Evolutionary conservation across 768 basidiomycete genomes (phyloP).

Genomic region (Termitomyces sp.): DNA sequence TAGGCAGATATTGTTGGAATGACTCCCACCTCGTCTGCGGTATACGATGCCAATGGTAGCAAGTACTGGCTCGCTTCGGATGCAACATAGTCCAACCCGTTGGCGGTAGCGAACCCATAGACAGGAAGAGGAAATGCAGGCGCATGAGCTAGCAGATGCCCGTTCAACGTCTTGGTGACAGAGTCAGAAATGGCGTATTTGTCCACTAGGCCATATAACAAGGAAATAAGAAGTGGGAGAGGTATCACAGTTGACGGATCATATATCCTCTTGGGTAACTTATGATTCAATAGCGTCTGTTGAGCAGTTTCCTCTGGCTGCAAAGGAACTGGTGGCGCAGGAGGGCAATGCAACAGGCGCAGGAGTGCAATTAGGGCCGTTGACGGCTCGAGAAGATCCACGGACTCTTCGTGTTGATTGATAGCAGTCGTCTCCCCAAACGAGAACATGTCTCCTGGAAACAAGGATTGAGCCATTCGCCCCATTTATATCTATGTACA

Average conservation of each 20-base stretch:
- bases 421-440: conserved; percentile 42
- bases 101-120: conserved; percentile 53
- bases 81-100: conserved; percentile 46
- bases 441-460: conserved; percentile 66
- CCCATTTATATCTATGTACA: conserved; percentile 2
- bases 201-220: conserved; percentile 58
- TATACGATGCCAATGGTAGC: conserved; percentile 56
- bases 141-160: conserved; percentile 57
- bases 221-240: conserved; percentile 55
- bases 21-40: conserved; percentile 44
- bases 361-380: conserved; percentile 50
- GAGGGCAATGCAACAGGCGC: conserved; percentile 55
- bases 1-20: conserved; percentile 63
- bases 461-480: conserved; percentile 11
- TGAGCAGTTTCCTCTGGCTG: conserved; percentile 23
- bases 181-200: conserved; percentile 59
- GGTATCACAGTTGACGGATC: conserved; percentile 55
- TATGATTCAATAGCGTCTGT: conserved; percentile 28
- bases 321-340: conserved; percentile 40
- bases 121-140: conserved; percentile 52
- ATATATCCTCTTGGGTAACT: conserved; percentile 32
- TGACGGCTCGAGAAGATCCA: conserved; percentile 58
- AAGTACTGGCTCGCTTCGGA: conserved; percentile 59
- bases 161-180: conserved; percentile 40
- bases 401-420: conserved; percentile 25